Evolutionary conservation across 148 eudicot species (phyloP).

Genomic region (Silene uniflora): DNA sequence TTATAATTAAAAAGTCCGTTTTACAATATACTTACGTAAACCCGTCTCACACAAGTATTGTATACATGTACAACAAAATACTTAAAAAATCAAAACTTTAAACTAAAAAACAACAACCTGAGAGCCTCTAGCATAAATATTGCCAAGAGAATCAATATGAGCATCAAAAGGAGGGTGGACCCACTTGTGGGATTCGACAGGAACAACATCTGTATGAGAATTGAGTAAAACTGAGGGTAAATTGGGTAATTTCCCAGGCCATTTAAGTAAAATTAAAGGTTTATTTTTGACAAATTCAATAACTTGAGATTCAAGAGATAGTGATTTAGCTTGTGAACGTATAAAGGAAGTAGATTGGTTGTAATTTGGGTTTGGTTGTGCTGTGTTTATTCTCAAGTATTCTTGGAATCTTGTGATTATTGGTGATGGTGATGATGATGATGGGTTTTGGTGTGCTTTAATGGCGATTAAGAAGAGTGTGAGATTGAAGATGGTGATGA

Average conservation of each 20-base stretch:
- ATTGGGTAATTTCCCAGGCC: constrained; percentile 59
- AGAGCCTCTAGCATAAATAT: constrained; percentile 72
- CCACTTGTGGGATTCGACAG: constrained; percentile 74
- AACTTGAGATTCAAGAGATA: constrained; percentile 52
- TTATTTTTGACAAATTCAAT: constrained; percentile 65
- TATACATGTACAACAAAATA: neutral
- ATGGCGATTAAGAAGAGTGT: constrained; percentile 7
- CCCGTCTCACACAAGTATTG: too few relatives aligned
- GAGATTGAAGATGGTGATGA: neutral
- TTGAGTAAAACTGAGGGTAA: constrained; percentile 63
- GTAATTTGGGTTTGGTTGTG: too few relatives aligned
- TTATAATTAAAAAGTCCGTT: neutral
- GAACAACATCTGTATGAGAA: constrained; percentile 93
- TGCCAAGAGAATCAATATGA: constrained; percentile 40
- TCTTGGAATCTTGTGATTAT: constrained; percentile 71
- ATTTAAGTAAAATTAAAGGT: constrained; percentile 67
- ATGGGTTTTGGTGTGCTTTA: neutral
- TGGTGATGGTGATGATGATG: too few relatives aligned
- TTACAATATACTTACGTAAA: too few relatives aligned
- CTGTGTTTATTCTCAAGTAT: constrained; percentile 63
- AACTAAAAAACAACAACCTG: constrained; percentile 39
- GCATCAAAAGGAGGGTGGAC: constrained; percentile 62
- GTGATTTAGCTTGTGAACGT: constrained; percentile 54
- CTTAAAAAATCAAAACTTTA: neutral
- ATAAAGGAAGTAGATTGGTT: constrained; percentile 66